Conservation (phyloP, 805 yeast species). For the Nakazawaea laoshanensis region DNA sequence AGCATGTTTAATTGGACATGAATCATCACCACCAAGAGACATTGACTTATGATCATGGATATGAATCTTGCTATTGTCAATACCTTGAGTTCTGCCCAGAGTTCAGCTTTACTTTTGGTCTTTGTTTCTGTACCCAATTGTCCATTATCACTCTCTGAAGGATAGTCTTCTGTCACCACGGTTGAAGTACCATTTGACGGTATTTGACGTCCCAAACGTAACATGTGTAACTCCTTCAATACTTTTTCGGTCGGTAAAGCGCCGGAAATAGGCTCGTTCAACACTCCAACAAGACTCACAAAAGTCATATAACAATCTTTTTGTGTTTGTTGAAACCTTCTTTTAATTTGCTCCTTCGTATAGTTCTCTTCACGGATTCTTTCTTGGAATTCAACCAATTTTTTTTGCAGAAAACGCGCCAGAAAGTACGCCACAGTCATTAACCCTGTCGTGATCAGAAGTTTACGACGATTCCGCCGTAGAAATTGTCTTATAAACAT, state of each 20-base stretch:
- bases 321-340: conserved; percentile 87
- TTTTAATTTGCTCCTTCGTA: conserved; percentile 60
- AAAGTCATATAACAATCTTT: conserved; percentile 82
- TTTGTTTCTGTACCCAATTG: conserved; percentile 13
- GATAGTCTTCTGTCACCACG: conserved; percentile 30
- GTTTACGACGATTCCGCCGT: conserved; percentile 34
- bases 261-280: conserved; percentile 55
- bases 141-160: conserved; percentile 19
- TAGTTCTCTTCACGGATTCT: conserved; percentile 47
- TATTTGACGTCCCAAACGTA: conserved; percentile 31
- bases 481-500: conserved; percentile 26
- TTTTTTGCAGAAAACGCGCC: conserved; percentile 31
- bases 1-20: conserved; percentile 81
- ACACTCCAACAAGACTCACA: conserved; percentile 71
- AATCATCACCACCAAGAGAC: conserved; percentile 68
- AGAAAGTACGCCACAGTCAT: conserved; percentile 35
- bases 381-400: conserved; percentile 41
- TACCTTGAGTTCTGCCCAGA: conserved; percentile 79
- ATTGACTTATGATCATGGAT: conserved; percentile 58
- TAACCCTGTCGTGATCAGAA: conserved; percentile 34
- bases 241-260: conserved; percentile 64
- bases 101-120: conserved; percentile 50
- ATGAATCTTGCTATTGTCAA: conserved; percentile 67
- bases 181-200: conserved; percentile 15
- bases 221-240: conserved; percentile 59